Evolutionary conservation across 805 yeast species (phyloP).

Genomic region (Starmerella ratchasimensis): DNA sequence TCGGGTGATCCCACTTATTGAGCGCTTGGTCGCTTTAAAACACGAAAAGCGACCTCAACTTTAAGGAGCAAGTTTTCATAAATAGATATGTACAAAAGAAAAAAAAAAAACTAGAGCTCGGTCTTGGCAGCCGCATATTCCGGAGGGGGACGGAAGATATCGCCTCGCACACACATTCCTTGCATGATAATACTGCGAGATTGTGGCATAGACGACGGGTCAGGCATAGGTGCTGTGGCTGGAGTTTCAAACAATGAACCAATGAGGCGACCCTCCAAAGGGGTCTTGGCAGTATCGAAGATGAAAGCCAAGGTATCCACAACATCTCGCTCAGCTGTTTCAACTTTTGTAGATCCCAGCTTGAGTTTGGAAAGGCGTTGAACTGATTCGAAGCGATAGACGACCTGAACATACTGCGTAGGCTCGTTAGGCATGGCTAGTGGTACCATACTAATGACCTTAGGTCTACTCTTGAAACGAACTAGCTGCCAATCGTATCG

Average conservation of each 20-base stretch:
- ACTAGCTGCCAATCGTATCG: conserved; percentile 65
- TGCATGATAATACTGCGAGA: conserved; percentile 21
- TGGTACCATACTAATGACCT: conserved; percentile 55
- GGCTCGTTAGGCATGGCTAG: conserved; percentile 46
- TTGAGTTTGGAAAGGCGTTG: conserved; percentile 44
- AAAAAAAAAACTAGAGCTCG: too few relatives aligned
- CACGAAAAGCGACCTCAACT: too few relatives aligned
- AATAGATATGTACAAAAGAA: too few relatives aligned
- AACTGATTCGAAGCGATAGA: conserved; percentile 48
- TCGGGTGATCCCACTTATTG: too few relatives aligned
- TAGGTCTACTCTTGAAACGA: conserved; percentile 58
- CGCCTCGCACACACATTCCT: conserved; percentile 29
- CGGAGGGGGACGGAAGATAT: conserved; percentile 27
- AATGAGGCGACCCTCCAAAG: conserved; percentile 42
- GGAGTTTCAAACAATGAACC: conserved; percentile 54
- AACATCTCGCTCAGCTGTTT: conserved; percentile 39
- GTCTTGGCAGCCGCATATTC: conserved; percentile 15
- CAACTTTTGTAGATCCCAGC: conserved; percentile 33
- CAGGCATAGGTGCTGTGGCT: conserved; percentile 25
- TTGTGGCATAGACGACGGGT: conserved; percentile 20
- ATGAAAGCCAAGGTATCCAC: conserved; percentile 48
- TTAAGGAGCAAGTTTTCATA: too few relatives aligned
- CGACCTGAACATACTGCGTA: conserved; percentile 42
- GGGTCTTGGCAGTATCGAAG: conserved; percentile 42
- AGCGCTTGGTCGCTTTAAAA: too few relatives aligned